Evolutionary conservation across 2,329 filamentous ascomycete genomes (phyloP).

Genomic region (Madurella mycetomatis): DNA sequence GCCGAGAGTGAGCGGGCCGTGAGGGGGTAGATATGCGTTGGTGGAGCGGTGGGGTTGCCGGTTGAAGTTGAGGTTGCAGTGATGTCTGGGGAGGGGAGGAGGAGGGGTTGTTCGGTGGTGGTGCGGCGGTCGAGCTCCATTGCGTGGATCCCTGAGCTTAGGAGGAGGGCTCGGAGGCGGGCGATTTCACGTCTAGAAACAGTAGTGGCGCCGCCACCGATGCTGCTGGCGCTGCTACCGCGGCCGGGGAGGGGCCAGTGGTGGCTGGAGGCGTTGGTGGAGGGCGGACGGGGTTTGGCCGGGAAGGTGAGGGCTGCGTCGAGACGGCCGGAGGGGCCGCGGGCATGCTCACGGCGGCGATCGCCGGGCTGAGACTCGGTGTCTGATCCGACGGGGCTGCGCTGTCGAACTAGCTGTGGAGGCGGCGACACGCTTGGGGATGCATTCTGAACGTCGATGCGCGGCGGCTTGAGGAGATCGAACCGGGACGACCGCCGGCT

Average conservation of each 20-base stretch:
- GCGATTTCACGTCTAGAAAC: slow-evolving; percentile 71
- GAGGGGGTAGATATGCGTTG: slow-evolving; percentile 46
- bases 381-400: slow-evolving; percentile 37
- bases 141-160: slow-evolving; percentile 86
- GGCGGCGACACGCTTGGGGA: slow-evolving; percentile 37
- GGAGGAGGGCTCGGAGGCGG: slow-evolving; percentile 69
- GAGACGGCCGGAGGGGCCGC: slow-evolving; percentile 34
- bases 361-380: slow-evolving; percentile 32
- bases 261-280: slow-evolving; percentile 27
- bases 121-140: slow-evolving; percentile 70
- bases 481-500: slow-evolving; percentile 43
- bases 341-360: slow-evolving; percentile 26
- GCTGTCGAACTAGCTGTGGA: slow-evolving; percentile 18
- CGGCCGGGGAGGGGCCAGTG: slow-evolving; percentile 52
- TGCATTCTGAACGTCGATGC: slow-evolving; percentile 43
- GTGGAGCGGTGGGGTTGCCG: slow-evolving; percentile 32
- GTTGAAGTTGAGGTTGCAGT: slow-evolving; percentile 25
- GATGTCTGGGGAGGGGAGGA: slow-evolving; percentile 23
- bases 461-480: slow-evolving; percentile 46
- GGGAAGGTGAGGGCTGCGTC: slow-evolving; percentile 29
- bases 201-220: slow-evolving; percentile 29
- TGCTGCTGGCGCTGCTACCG: slow-evolving; percentile 29
- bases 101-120: slow-evolving; percentile 28
- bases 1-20: slow-evolving; percentile 49
- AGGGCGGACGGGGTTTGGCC: slow-evolving; percentile 25